Evolutionary conservation across 2,329 filamentous ascomycete genomes (phyloP).

Genomic region (Huntiella decipiens): DNA sequence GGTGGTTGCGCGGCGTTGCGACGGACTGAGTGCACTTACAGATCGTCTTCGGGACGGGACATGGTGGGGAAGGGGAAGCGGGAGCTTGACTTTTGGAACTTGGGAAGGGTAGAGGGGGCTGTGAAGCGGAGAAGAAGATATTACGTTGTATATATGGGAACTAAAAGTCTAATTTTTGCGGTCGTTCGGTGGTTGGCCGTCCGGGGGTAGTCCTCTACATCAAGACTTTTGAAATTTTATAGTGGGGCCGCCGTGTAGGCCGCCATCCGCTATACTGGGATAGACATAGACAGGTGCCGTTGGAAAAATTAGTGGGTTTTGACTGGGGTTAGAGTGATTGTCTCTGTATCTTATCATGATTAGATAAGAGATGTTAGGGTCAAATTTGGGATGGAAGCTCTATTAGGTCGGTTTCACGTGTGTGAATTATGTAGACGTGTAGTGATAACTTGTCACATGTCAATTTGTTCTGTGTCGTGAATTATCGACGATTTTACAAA

Average conservation of each 20-base stretch:
- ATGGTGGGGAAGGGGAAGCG: slow-evolving; percentile 31
- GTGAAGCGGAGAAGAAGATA: not conserved
- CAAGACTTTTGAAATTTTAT: not conserved
- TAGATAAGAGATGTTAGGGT: not conserved
- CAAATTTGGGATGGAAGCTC: not conserved
- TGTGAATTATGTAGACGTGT: not conserved
- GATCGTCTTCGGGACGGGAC: slow-evolving; percentile 91
- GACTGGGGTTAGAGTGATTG: too few relatives aligned
- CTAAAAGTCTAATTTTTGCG: too few relatives aligned
- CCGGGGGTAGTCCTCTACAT: slow-evolving; percentile 1
- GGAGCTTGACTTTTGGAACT: not conserved
- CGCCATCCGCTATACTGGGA: not conserved
- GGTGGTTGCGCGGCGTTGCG: not conserved
- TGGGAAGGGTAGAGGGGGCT: not conserved
- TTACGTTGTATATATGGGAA: not conserved
- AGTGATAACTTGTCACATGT: not conserved
- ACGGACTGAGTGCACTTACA: slow-evolving; percentile 32
- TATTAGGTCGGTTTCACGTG: not conserved
- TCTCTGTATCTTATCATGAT: not conserved
- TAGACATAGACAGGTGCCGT: not conserved
- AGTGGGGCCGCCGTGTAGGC: not conserved
- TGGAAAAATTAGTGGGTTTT: too few relatives aligned
- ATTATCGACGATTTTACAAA: slow-evolving; percentile 14
- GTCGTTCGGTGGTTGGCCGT: not conserved
- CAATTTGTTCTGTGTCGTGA: slow-evolving; percentile 5